These are phyloP conservation scores for Leucosporidium creatinivorum DNA, from an alignment of 768 basidiomycete genomes.

Conservation along the genomic window DNA sequence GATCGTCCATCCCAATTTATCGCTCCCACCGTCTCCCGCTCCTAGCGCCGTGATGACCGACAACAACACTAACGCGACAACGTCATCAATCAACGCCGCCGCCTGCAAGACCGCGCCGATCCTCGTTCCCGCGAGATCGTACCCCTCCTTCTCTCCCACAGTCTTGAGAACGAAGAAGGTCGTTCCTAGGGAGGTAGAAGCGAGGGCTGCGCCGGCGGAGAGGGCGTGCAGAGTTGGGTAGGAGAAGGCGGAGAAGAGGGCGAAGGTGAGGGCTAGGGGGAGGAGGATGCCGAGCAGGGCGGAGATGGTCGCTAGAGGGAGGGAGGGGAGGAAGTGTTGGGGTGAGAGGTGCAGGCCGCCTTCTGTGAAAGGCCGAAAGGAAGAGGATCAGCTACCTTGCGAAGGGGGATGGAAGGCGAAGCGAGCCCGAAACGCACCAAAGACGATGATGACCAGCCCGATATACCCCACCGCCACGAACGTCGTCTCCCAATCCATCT, in stretches of 20 bases:
- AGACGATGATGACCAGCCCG: conserved; percentile 52
- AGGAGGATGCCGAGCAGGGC: conserved; percentile 42
- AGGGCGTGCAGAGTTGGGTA: conserved; percentile 46
- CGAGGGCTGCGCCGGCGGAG: conserved; percentile 56
- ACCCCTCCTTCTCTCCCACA: conserved; percentile 9
- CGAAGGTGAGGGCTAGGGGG: conserved; percentile 51
- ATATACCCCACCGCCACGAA: conserved; percentile 49
- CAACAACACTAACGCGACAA: conserved; percentile 56
- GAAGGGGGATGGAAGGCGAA: background rate
- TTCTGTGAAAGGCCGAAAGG: conserved; percentile 15
- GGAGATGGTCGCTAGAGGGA: conserved; percentile 47
- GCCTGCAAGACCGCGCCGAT: conserved; percentile 56
- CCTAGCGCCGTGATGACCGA: conserved; percentile 47
- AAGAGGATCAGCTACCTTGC: background rate
- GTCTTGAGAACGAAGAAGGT: conserved; percentile 53
- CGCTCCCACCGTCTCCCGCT: background rate
- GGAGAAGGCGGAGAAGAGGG: conserved; percentile 38
- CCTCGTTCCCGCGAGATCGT: conserved; percentile 47
- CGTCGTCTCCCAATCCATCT: conserved; percentile 45
- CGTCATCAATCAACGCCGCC: conserved; percentile 61
- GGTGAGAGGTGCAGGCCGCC: conserved; percentile 56
- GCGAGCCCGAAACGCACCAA: conserved; percentile 32
- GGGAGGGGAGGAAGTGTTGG: conserved; percentile 46
- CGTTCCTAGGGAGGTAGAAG: conserved; percentile 61
- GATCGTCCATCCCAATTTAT: conserved; percentile 42